Evolutionary conservation across 768 basidiomycete species (phyloP), one percentile per base, ranked within the genome.

Genomic region (Auricularia sp.): DNA sequence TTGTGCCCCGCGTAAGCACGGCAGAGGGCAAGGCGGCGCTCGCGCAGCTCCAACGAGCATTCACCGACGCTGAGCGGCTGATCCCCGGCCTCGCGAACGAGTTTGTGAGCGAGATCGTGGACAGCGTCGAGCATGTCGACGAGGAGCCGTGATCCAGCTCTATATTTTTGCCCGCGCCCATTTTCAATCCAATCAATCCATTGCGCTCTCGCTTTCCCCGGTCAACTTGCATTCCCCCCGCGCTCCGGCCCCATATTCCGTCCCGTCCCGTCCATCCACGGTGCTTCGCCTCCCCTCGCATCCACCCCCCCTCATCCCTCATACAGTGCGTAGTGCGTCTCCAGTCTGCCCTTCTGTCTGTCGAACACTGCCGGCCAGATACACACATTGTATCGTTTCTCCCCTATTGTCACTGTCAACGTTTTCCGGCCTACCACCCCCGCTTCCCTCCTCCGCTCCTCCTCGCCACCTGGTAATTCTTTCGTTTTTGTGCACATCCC

Each of bases 71-170:
- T 13, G 97, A 99, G 77, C 82, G 90, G 66, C 88, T 93, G 64
- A 97, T 98, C 69, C 97, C 97, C 7, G 97, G 97, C 3, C 87
- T 99, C 36, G 91, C 94, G 29, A 79, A 90, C 77, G 96, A 96
- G 66, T 81, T 98, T 61, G 90, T 97, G 63, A 90, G 92, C 71
- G 95, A 97, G 77, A 93, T 94, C 68, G 91, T 94, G 29, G 92
- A 94, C 73, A 92, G 91, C 14, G 92, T 94, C 18, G 92, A 94
- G 73, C 90, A 89, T 68, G 90, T 94, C 45, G 90, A 92, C 67
- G 92, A 92, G 34, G 85, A 86, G 54, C 81, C 79, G 75, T 86
- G 76, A 75, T 45, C 51, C 16, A 29, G 29, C 29, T 29, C 29
- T 29, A 29, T 29, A 3, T 29, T 29, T 29, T 29, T 62, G n/a